phyloP scores from a whole-genome alignment of 345 rosid species.

The Brassica carinata region DNA sequence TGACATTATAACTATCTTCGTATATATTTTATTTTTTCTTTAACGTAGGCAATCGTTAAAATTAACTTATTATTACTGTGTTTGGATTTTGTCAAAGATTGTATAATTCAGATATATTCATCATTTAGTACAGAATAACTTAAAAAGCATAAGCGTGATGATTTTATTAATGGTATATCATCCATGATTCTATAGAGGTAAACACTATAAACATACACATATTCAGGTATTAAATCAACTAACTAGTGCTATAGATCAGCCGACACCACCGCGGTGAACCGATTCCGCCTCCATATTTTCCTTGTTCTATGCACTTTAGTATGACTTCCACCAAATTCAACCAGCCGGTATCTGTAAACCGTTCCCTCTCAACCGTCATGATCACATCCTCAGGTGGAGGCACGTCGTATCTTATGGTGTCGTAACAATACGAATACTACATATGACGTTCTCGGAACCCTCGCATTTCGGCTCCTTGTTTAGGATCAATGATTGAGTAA shows the following conservation, averaged over 20 bases:
- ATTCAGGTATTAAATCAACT: neutral
- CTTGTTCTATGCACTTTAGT: conserved; percentile 23
- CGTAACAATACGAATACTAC: conserved; percentile 91
- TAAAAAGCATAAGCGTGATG: neutral
- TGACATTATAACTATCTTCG: neutral
- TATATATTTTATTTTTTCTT: neutral
- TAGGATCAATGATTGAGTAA: conserved; percentile 43
- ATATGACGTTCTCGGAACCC: conserved; percentile 67
- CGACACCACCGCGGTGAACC: conserved; percentile 25
- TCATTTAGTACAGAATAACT: neutral
- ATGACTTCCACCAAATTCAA: conserved; percentile 71
- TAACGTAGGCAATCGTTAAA: neutral
- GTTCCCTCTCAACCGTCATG: conserved; percentile 44
- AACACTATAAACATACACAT: neutral
- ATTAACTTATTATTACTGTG: neutral
- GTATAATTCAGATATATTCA: neutral
- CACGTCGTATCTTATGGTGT: conserved; percentile 53
- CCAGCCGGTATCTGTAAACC: conserved; percentile 69
- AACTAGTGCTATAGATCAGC: conserved; percentile 26
- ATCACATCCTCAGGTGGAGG: conserved; percentile 73
- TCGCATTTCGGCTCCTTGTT: conserved; percentile 56
- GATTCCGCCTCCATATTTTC: conserved; percentile 41
- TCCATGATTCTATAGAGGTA: neutral
- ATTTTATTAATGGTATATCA: neutral
- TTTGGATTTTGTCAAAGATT: neutral